A percentile compares a stretch with the other conserved stretches of the same genome.
phyloP scores from a whole-genome alignment of 257 asterid genomes.

The Solanum chaucha region DNA sequence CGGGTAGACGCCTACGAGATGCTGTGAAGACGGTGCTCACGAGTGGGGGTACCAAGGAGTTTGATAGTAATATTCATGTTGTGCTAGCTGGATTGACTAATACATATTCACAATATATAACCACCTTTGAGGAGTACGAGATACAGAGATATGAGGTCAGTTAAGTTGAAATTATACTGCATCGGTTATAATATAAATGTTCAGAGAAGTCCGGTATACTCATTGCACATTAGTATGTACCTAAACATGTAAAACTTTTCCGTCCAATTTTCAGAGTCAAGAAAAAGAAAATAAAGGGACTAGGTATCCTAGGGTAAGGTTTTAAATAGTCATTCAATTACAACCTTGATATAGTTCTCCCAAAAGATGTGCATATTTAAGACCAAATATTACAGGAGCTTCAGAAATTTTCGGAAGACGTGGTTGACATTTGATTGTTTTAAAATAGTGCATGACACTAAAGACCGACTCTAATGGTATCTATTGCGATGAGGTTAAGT shows the following conservation, averaged over 20 bases:
- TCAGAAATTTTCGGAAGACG: neutral
- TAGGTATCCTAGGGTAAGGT: neutral
- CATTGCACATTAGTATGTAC: neutral
- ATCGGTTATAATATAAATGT: neutral
- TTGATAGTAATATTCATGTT: constrained; percentile 51
- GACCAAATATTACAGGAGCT: neutral
- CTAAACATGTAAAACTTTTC: neutral
- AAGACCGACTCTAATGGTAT: neutral
- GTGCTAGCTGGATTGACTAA: constrained; percentile 95
- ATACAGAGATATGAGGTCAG: constrained; percentile 98
- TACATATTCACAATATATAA: constrained; percentile 84
- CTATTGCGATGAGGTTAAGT: neutral
- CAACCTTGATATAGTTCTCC: neutral
- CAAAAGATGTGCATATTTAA: neutral
- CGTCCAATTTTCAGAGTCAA: neutral
- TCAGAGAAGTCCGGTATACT: neutral
- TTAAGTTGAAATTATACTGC: neutral
- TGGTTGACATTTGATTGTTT: neutral
- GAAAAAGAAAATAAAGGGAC: neutral
- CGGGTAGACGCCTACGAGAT: constrained; percentile 96
- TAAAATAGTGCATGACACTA: neutral
- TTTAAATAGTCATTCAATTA: neutral
- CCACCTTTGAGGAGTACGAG: constrained; percentile 85
- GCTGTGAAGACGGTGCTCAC: constrained; percentile 56
- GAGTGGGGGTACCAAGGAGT: constrained; percentile 35